Percentiles rank a stretch among this genome's conserved stretches.
Evolutionary conservation across 1,284 basidiomycete genomes (phyloP).

Genomic region (Rhodotorula sp.): DNA sequence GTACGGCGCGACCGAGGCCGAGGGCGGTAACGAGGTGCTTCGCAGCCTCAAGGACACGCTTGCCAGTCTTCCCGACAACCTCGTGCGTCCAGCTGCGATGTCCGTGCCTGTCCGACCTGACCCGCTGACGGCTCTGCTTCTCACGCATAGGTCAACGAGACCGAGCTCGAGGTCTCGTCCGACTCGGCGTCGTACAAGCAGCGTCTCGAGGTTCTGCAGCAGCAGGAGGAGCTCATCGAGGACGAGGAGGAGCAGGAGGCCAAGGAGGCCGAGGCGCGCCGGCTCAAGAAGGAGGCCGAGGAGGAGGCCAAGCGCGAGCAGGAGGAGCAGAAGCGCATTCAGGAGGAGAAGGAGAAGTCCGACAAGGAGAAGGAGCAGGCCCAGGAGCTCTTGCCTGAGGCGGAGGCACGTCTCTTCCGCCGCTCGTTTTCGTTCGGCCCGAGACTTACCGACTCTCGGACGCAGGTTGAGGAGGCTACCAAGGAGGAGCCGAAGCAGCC

Average conservation of each 20-base stretch:
- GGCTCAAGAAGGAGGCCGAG: slow-evolving; percentile 66
- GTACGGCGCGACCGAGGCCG: slow-evolving; percentile 48
- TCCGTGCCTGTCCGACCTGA: neutral
- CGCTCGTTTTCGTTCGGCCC: too few relatives aligned
- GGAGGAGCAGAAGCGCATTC: slow-evolving; percentile 57
- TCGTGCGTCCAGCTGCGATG: slow-evolving; percentile 61
- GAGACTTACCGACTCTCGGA: neutral
- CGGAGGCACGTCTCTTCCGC: slow-evolving; percentile 15
- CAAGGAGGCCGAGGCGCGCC: slow-evolving; percentile 74
- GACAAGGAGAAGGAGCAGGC: slow-evolving; percentile 41
- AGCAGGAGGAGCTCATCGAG: slow-evolving; percentile 98
- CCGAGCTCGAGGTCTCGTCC: slow-evolving; percentile 90
- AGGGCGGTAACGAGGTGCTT: slow-evolving; percentile 55
- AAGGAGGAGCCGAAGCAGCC: slow-evolving; percentile 58
- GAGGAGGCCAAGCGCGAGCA: slow-evolving; percentile 85
- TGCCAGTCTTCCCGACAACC: slow-evolving; percentile 88
- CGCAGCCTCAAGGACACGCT: slow-evolving; percentile 83
- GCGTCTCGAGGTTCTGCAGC: slow-evolving; percentile 93
- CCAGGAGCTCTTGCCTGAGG: slow-evolving; percentile 50
- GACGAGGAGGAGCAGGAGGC: slow-evolving; percentile 94
- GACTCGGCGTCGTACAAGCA: slow-evolving; percentile 96
- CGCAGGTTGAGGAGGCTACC: slow-evolving; percentile 63
- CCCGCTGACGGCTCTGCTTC: neutral
- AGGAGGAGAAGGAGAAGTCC: slow-evolving; percentile 53
- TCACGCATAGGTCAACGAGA: slow-evolving; percentile 78